phyloP scores from a whole-genome alignment of 345 rosid genomes.

The Brassica incana region DNA sequence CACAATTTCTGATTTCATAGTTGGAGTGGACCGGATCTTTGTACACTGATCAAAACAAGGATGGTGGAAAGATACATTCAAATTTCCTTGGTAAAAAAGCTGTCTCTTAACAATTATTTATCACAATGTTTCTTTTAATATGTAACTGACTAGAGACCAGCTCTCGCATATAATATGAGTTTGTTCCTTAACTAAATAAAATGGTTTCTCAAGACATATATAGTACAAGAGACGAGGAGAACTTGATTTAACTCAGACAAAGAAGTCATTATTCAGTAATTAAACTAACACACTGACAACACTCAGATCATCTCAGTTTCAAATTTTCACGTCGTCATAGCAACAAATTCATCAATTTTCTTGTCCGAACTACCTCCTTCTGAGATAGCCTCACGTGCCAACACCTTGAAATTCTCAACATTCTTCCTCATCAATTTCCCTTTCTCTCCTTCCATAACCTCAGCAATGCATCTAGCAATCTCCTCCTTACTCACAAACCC shows the following conservation, averaged over 20 bases:
- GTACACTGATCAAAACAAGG: conserved; percentile 70
- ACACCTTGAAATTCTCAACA: conserved; percentile 41
- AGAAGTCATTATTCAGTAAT: conserved; percentile 4
- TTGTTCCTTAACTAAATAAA: conserved; percentile 18
- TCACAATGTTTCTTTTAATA: conserved; percentile 4
- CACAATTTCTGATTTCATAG: conserved; percentile 81
- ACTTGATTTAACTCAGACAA: conserved; percentile 4
- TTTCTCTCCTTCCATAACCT: conserved; percentile 56
- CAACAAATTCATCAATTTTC: conserved; percentile 42
- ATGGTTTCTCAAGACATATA: conserved; percentile 24
- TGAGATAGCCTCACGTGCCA: conserved; percentile 47
- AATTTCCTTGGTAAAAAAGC: conserved; percentile 76
- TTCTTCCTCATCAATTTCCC: conserved; percentile 46
- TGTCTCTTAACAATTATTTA: not conserved
- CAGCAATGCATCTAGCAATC: conserved; percentile 39
- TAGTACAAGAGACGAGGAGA: conserved; percentile 13
- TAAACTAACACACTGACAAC: not conserved
- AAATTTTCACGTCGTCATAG: conserved; percentile 4
- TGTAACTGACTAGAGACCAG: not conserved
- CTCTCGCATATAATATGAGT: conserved; percentile 8
- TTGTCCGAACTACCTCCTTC: conserved; percentile 56
- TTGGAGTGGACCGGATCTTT: conserved; percentile 67
- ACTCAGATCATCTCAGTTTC: not conserved
- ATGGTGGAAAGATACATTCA: conserved; percentile 96
- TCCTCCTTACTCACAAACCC: conserved; percentile 42